Conservation (phyloP, 495 filamentous ascomycete genomes). For the Staphylotrichum longicolle region DNA sequence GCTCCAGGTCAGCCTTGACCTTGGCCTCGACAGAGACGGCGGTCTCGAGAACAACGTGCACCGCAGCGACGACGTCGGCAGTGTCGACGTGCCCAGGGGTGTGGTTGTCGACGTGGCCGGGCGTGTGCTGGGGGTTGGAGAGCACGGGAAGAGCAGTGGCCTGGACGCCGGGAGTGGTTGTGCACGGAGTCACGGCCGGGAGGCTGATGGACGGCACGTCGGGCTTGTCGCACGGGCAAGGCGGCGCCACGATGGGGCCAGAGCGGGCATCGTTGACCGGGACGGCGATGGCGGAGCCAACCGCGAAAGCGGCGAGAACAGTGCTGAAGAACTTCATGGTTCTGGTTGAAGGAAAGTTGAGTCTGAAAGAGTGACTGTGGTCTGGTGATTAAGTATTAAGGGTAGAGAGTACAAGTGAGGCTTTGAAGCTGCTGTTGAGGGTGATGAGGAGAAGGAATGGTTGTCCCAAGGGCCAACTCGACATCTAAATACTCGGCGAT, state of each 20-base stretch:
- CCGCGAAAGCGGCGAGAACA: conserved; percentile 20
- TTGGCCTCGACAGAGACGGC: conserved; percentile 9
- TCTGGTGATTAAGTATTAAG: conserved; percentile 12
- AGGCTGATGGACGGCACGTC: neutral
- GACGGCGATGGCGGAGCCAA: conserved; percentile 19
- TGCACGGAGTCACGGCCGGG: neutral
- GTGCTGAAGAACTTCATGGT: conserved; percentile 24
- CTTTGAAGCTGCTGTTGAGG: neutral
- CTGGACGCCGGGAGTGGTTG: neutral
- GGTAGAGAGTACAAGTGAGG: neutral
- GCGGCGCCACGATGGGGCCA: neutral
- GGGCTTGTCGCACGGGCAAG: no score
- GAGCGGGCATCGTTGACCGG: conserved; percentile 10
- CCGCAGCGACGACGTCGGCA: neutral
- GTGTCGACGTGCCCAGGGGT: neutral
- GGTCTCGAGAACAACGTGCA: neutral
- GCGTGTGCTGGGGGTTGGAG: neutral
- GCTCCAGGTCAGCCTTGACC: conserved; percentile 14
- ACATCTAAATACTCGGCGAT: neutral
- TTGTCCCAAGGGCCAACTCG: neutral
- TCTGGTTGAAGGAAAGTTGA: neutral
- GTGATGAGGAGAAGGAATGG: conserved; percentile 1
- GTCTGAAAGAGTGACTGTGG: conserved; percentile 21
- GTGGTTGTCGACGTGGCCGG: neutral
- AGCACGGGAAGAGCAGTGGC: neutral